phyloP scores from a whole-genome alignment of 116 monocot genomes.

The Papilionanthe hybrid region DNA sequence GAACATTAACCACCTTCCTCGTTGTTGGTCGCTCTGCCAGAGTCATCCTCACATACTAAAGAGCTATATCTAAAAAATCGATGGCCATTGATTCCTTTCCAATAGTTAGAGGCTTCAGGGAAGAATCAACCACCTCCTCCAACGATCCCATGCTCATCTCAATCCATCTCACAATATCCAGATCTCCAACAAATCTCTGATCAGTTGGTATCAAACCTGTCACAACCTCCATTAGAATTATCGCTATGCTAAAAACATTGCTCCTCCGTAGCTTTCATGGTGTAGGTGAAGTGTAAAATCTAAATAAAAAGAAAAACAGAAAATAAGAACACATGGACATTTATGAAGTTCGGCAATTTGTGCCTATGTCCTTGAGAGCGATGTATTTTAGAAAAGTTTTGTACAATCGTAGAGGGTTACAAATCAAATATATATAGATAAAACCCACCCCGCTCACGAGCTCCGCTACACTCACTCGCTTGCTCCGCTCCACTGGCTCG shows the following conservation, averaged over 20 bases:
- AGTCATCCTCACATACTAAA: conserved; percentile 55
- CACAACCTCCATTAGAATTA: conserved; percentile 87
- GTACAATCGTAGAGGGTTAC: no score
- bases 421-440: no score
- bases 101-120: conserved; percentile 39
- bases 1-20: conserved; percentile 58
- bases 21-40: conserved; percentile 65
- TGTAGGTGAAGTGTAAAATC: no score
- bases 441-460: no score
- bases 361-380: no score
- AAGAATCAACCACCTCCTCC: conserved; percentile 49
- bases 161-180: conserved; percentile 62
- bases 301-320: no score
- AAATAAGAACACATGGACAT: no score
- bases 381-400: no score
- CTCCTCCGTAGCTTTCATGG: conserved; percentile 62
- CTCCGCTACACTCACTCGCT: no score
- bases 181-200: conserved; percentile 39
- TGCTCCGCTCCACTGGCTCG: no score
- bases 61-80: conserved; percentile 53
- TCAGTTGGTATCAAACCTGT: conserved; percentile 71
- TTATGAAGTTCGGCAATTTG: no score
- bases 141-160: conserved; percentile 28
- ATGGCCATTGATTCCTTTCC: conserved; percentile 49
- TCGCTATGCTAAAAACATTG: conserved; percentile 89